Base-by-base conservation (phyloP, 257 asterid species). In the Linderniella brevidens region DNA sequence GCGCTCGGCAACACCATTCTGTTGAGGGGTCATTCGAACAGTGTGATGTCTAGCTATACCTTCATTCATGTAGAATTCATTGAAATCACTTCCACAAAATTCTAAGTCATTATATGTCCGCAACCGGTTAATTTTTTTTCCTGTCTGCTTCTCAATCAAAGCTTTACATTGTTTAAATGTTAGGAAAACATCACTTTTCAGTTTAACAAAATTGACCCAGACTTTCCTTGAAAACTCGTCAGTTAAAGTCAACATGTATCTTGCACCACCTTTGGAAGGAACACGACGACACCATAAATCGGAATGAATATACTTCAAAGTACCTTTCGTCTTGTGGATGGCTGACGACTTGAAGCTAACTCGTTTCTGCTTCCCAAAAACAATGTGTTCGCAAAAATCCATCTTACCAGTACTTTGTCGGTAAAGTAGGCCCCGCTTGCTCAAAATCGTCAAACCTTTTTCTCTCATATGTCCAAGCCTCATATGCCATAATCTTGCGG, bases 301-400 rank as follows among this genome's bases (percentile, higher is more conserved):
- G 13, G 48, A 56, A 48, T 47, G 45, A 36, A 56, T 17, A 19
- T 56, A 56, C 4, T 56, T 25, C 10, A 46, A 9, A 44, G 46
- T 20, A 1, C 17, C 37, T 17, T 46, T 15, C 16, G 5, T n/a
- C 19, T 1, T 20, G 8, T 48, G 17, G 15, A 48, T 20, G 25
- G 9, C 17, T n/a, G 11, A 4, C 1, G 47, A 42, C 11, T 42
- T 42, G 14, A 42, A 42, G 17, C 14, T 13, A 0, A 42, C 47
- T 42, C 13, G 7, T 4, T 10, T 13, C 13, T 46, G 12, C 8
- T 11, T 41, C 5, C 43, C 8, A 4, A 48, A 25, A 49, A 25
- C 9, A 1, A 5, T 13, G 0, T 48, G 19, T 13, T 57, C 35
- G 32, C 36, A 38, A 0, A 49, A 39, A 0, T 38, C 14, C 43